Evolutionary conservation across 495 filamentous ascomycete species (phyloP), one percentile per base, ranked within the genome.

Genomic region (Venustampulla echinocandica): DNA sequence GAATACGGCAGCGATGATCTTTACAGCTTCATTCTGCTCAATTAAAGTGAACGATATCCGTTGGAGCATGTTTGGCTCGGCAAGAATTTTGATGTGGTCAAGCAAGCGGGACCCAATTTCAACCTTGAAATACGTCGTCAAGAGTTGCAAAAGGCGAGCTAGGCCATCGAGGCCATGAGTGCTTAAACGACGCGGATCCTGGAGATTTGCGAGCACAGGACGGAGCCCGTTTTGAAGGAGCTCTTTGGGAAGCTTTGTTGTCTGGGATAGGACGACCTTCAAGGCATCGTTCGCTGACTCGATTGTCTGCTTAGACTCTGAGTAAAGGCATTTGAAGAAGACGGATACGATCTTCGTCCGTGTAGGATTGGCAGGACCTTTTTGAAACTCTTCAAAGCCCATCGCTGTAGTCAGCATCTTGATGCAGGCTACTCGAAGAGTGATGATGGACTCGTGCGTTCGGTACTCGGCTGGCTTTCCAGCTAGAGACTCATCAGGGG

Each of bases 121-220:
- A 1, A 95, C 90, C 65, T 99, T 99, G 70, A 99, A 99, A 60
- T 97, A 97, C 41, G 93, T 97, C 0, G 93, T 99, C 17, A 99
- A 67, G 0, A 99, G 72, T 21, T 87, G 84, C 47, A 99, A 65
- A 3, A 99, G 74, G 21, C 89, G 79, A 44, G 88, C 89, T 21
- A 99, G 73, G 15, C 94, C 93, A 53, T 97, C 89, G 21, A 99
- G 71, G 2, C 88, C 88, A 53, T 87, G 85, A 15, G 90, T 85
- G 40, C 81, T 95, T 34, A 99, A 64, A 41, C 90, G 80, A 63
- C 90, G 87, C 0, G 89, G 87, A 62, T 99, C 92, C 56, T 95
- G 90, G 17, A 99, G 73, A 63, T 92, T 97, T 67, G 93, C 89
- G 20, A 99, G 67, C 10, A 99, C 95, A 6, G 93, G 93, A 4